Evolutionary conservation across 2,329 filamentous ascomycete species (phyloP).

Genomic region (Ophiosphaerella narmari): DNA sequence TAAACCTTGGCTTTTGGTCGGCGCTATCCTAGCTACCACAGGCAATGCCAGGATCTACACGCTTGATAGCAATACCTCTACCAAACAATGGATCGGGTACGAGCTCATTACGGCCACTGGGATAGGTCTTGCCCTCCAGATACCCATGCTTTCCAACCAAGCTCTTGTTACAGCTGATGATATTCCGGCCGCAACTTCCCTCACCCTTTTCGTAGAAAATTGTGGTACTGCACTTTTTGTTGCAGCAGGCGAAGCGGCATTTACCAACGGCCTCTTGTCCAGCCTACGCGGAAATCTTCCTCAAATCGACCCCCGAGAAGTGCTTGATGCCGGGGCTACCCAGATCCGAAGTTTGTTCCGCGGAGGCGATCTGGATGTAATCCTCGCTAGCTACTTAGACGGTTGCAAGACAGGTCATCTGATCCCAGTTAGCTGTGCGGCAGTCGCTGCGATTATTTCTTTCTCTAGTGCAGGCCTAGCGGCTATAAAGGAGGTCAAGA

Average conservation of each 20-base stretch:
- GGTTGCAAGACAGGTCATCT: slow-evolving; percentile 32
- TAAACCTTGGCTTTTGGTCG: slow-evolving; percentile 48
- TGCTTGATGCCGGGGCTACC: slow-evolving; percentile 52
- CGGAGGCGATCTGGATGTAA: slow-evolving; percentile 20
- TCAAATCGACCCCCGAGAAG: slow-evolving; percentile 34
- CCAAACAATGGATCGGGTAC: slow-evolving; percentile 54
- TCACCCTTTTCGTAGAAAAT: slow-evolving; percentile 51
- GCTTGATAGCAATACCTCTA: slow-evolving; percentile 43
- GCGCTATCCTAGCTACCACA: slow-evolving; percentile 25
- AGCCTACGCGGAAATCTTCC: slow-evolving; percentile 43
- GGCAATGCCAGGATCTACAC: slow-evolving; percentile 38
- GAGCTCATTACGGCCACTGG: slow-evolving; percentile 53
- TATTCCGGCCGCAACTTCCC: slow-evolving; percentile 45
- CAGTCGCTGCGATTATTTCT: slow-evolving; percentile 22
- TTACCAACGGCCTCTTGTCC: slow-evolving; percentile 48
- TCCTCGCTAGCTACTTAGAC: slow-evolving; percentile 30
- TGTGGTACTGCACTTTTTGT: slow-evolving; percentile 51
- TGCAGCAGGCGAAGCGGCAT: slow-evolving; percentile 48
- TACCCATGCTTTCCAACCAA: slow-evolving; percentile 49
- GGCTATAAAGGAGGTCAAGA: slow-evolving; percentile 15
- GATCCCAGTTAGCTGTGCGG: slow-evolving; percentile 26
- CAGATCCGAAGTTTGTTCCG: slow-evolving; percentile 46
- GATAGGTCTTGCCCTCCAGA: slow-evolving; percentile 49
- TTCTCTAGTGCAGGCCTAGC: slow-evolving; percentile 22
- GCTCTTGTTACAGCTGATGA: slow-evolving; percentile 42